Percentiles rank a stretch among this genome's conserved stretches.
Evolutionary conservation across 2,329 filamentous ascomycete species (phyloP).

Genomic region (Botrytis deweyae): DNA sequence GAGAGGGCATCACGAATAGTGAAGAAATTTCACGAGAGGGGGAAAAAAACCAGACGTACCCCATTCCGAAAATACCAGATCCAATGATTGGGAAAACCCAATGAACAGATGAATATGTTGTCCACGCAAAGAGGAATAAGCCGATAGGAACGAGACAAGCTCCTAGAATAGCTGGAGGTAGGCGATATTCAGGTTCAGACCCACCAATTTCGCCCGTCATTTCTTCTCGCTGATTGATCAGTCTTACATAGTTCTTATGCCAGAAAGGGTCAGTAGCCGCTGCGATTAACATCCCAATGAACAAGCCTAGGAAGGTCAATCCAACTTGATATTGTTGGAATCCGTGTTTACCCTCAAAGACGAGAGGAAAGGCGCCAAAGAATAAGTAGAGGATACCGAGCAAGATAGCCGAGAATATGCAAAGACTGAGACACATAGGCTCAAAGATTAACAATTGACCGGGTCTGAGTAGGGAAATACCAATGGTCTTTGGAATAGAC

Average conservation of each 20-base stretch:
- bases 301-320: slow-evolving; percentile 72
- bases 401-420: slow-evolving; percentile 79
- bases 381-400: slow-evolving; percentile 87
- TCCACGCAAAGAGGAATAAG: slow-evolving; percentile 89
- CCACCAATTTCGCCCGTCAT: slow-evolving; percentile 45
- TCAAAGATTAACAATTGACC: slow-evolving; percentile 78
- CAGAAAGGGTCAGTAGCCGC: slow-evolving; percentile 65
- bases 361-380: slow-evolving; percentile 81
- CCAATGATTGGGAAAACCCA: slow-evolving; percentile 77
- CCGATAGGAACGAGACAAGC: slow-evolving; percentile 75
- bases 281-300: slow-evolving; percentile 66
- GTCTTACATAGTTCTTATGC: slow-evolving; percentile 56
- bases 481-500: slow-evolving; percentile 63
- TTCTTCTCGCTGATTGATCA: slow-evolving; percentile 52
- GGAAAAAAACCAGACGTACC: slow-evolving; percentile 49
- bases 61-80: slow-evolving; percentile 67
- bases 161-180: slow-evolving; percentile 75
- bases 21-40: slow-evolving; percentile 27
- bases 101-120: slow-evolving; percentile 69
- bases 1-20: slow-evolving; percentile 8
- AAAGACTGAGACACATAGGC: slow-evolving; percentile 82
- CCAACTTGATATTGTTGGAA: slow-evolving; percentile 79
- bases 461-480: slow-evolving; percentile 56
- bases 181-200: slow-evolving; percentile 82
- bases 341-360: slow-evolving; percentile 72